Percentiles rank a stretch among this genome's conserved stretches.
Evolutionary conservation across 148 eudicot species (phyloP).

Genomic region (Pharnaceum exiguum): DNA sequence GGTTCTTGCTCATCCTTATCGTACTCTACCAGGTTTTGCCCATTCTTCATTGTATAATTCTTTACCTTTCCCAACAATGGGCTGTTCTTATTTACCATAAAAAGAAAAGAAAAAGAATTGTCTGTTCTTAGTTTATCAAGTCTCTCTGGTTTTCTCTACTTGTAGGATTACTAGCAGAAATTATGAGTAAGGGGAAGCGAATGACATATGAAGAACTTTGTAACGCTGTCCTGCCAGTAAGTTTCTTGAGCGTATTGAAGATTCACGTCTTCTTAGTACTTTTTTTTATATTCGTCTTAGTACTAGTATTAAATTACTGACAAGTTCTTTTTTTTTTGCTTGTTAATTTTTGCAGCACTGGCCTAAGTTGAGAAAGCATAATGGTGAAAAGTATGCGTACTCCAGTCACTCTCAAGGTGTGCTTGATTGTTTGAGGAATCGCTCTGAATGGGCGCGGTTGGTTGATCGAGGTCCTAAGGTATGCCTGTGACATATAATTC

Average conservation of each 20-base stretch:
- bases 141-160: not conserved
- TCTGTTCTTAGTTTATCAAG: no score
- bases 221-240: constrained; percentile 82
- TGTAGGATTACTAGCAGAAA: constrained; percentile 82
- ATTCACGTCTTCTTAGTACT: not conserved
- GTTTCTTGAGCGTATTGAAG: constrained; percentile 24
- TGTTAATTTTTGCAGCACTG: constrained; percentile 61
- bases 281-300: no score
- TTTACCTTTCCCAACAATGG: no score
- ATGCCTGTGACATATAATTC: constrained; percentile 10
- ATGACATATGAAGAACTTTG: constrained; percentile 92
- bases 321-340: constrained; percentile 5
- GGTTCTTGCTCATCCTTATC: constrained; percentile 42
- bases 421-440: constrained; percentile 95
- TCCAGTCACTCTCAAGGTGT: constrained; percentile 93
- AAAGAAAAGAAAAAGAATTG: no score
- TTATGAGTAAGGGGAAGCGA: constrained; percentile 84
- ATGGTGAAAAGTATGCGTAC: constrained; percentile 96
- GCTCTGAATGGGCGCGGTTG: constrained; percentile 88
- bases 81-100: no score
- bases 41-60: no score
- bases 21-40: constrained; percentile 97
- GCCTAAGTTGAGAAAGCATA: constrained; percentile 93
- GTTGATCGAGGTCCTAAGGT: constrained; percentile 99
- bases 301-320: no score